A percentile compares a stretch with the other conserved stretches of the same genome.
phyloP scores from a whole-genome alignment of 768 basidiomycete genomes.

The Sarcomyxa edulis region DNA sequence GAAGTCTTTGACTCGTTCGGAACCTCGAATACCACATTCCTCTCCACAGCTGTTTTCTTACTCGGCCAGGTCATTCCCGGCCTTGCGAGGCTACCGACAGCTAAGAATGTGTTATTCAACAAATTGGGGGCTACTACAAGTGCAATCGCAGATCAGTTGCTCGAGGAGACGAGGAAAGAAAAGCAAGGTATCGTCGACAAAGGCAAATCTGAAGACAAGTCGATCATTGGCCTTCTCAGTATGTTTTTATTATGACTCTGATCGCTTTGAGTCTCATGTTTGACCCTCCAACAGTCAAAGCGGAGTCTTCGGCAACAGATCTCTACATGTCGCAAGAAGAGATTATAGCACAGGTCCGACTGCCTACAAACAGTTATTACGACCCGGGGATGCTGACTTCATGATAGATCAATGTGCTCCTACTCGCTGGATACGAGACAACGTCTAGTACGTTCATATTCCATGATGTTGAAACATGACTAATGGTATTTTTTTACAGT shows the following conservation, averaged over 20 bases:
- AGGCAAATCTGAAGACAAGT: slow-evolving; percentile 28
- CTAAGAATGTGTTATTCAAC: slow-evolving; percentile 21
- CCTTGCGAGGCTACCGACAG: slow-evolving; percentile 29
- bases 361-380: neutral
- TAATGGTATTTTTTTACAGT: slow-evolving; percentile 16
- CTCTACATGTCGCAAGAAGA: slow-evolving; percentile 35
- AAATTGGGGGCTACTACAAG: slow-evolving; percentile 28
- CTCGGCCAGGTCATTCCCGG: slow-evolving; percentile 30
- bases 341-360: slow-evolving; percentile 30
- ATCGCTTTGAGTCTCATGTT: slow-evolving; percentile 9
- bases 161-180: slow-evolving; percentile 30
- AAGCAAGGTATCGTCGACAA: slow-evolving; percentile 17
- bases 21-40: slow-evolving; percentile 15
- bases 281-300: slow-evolving; percentile 25
- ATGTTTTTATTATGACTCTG: slow-evolving; percentile 6
- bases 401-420: slow-evolving; percentile 25
- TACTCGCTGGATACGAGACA: slow-evolving; percentile 49
- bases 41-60: slow-evolving; percentile 28
- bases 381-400: too few species aligned
- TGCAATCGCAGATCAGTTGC: slow-evolving; percentile 31
- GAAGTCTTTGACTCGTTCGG: slow-evolving; percentile 34
- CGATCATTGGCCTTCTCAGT: slow-evolving; percentile 33
- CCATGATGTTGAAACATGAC: neutral
- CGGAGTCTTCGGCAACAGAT: slow-evolving; percentile 18
- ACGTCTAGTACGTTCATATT: slow-evolving; percentile 34